Evolutionary conservation across 148 eudicot species (phyloP), one percentile per base, ranked within the genome.

Genomic region (Euryodendron excelsum): DNA sequence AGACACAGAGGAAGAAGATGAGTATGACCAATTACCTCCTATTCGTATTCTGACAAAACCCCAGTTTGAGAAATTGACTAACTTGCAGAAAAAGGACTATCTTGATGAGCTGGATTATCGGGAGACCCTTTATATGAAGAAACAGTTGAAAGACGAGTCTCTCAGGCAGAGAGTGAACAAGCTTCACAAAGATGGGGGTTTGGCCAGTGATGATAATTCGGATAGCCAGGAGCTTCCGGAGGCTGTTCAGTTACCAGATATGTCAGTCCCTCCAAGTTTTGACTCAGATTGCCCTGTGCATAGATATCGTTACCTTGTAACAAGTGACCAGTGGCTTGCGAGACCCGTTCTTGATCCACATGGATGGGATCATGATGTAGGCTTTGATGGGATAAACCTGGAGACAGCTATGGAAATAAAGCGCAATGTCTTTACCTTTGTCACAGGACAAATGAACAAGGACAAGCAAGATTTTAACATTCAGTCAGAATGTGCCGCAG

Each of bases 281-380:
- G 97, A 93, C 81, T 88, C 96, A 13, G 91, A 88, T 87, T 88
- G 77, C 63, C 91, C 91, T 31, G 72, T 84, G 28, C 87, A 96
- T 79, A 86, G 98, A 83, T 96, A 87, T 67, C 97, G 96, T 34
- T 91, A 89, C 61, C 68, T 93, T 27, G 79, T 93, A 33, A 88
- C 89, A 9, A 81, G 84, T 62, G 95, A 96, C 18, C 89, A 85
- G 79, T 89, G 85, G 93, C 84, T 92, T 5, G 92, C 93, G 65
- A 89, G 98, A 69, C 99, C 99, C 0, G 98, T 93, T 66, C 82
- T 92, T 55, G 97, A 96, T 82, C 93, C 90, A 5, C 90, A 90
- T 36, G 98, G 98, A 74, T 96, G 99, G 99, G 99, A 96, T 64
- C 97, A 91, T 75, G 99, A 96, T 47, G 92, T 96, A 64, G 94